Evolutionary conservation across 345 rosid species (phyloP).

Genomic region (Hibiscus mutabilis): DNA sequence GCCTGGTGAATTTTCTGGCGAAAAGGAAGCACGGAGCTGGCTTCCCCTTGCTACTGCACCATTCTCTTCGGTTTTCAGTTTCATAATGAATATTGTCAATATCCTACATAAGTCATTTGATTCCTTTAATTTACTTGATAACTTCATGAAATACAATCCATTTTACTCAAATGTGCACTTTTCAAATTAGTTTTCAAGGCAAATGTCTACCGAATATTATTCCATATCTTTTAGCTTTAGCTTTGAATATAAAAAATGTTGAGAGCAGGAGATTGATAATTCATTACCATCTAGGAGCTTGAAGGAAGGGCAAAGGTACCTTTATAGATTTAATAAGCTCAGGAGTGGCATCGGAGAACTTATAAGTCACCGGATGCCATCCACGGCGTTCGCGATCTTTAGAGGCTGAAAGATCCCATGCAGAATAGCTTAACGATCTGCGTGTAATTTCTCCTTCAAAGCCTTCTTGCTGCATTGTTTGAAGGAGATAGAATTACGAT

Average conservation of each 20-base stretch:
- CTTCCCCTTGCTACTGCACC: conserved; percentile 88
- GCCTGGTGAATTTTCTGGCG: conserved; percentile 90
- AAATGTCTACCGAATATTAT: not conserved
- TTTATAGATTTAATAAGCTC: conserved; percentile 61
- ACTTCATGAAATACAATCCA: not conserved
- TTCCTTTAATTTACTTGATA: not conserved
- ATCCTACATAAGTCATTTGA: conserved; percentile 36
- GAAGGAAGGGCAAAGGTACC: conserved; percentile 30
- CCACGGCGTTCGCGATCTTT: conserved; percentile 75
- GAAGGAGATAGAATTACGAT: conserved; percentile 10
- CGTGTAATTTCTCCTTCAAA: conserved; percentile 69
- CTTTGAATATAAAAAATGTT: not conserved
- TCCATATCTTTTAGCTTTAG: not conserved
- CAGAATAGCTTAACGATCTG: conserved; percentile 72
- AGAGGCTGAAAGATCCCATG: conserved; percentile 80
- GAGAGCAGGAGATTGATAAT: not conserved
- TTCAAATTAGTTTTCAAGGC: not conserved
- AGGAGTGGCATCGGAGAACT: conserved; percentile 77
- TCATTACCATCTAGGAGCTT: not conserved
- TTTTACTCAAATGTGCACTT: not conserved
- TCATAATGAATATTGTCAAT: conserved; percentile 77
- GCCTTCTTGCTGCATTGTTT: conserved; percentile 58
- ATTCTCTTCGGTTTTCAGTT: conserved; percentile 81
- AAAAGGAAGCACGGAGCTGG: conserved; percentile 84
- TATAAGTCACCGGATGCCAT: conserved; percentile 88